A percentile compares a stretch with the other conserved stretches of the same genome.
These are phyloP conservation scores for Salmacisia buchloeana DNA, from an alignment of 1,284 basidiomycete genomes.

Conservation along the genomic window DNA sequence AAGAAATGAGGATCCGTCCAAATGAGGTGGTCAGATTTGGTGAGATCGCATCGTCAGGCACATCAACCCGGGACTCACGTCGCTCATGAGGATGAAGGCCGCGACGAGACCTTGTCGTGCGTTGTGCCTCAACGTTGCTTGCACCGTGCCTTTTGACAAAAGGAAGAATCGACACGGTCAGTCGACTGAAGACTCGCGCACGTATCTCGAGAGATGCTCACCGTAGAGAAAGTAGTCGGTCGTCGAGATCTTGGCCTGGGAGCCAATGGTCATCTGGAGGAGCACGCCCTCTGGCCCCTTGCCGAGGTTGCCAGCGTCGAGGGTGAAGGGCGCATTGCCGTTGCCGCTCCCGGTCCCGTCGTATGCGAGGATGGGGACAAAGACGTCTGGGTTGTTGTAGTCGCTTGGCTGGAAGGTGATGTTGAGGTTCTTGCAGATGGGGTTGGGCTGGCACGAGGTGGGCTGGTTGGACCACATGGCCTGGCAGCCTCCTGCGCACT, in stretches of 20 bases:
- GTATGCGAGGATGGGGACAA: conserved; percentile 40
- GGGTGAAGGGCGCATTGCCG: conserved; percentile 26
- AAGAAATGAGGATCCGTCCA: background rate
- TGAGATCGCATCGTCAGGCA: background rate
- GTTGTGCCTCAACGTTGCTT: conserved; percentile 33
- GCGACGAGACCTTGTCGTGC: conserved; percentile 34
- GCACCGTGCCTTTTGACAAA: conserved; percentile 12
- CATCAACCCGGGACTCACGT: conserved; percentile 11
- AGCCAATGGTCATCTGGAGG: conserved; percentile 27
- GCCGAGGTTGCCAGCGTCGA: conserved; percentile 39
- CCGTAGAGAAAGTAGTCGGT: conserved; percentile 45
- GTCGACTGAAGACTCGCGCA: too few species aligned
- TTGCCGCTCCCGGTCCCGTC: conserved; percentile 25
- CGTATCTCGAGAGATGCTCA: background rate
- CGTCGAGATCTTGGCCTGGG: conserved; percentile 37
- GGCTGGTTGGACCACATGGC: conserved; percentile 30
- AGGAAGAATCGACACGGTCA: background rate
- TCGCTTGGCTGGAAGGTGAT: conserved; percentile 17
- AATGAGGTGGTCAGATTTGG: background rate
- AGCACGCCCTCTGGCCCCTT: conserved; percentile 39
- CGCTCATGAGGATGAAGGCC: conserved; percentile 35
- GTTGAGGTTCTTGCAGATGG: conserved; percentile 32
- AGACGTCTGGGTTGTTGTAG: conserved; percentile 29
- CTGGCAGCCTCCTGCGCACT: conserved; percentile 44
- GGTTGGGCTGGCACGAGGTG: conserved; percentile 35